A percentile compares a stretch with the other conserved stretches of the same genome.
Conservation (phyloP, 2,329 filamentous ascomycete species). For the Sordariomycetes sp. region DNA sequence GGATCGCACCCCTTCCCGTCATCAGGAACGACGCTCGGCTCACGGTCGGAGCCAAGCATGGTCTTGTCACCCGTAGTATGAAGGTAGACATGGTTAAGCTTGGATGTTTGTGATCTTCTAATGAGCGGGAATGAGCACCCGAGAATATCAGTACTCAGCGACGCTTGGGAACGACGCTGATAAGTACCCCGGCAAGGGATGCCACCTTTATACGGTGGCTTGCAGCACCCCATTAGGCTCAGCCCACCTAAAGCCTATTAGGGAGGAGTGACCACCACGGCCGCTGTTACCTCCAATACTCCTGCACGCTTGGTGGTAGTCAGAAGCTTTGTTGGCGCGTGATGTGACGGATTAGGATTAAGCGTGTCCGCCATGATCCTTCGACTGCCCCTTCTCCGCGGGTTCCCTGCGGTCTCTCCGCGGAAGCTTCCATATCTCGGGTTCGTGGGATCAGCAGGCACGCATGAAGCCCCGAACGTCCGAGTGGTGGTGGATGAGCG, state of each 20-base stretch:
- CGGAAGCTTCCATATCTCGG: background rate
- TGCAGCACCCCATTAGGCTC: background rate
- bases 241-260: background rate
- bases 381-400: background rate
- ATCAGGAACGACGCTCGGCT: background rate
- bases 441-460: background rate
- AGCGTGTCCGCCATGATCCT: background rate
- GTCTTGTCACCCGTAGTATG: background rate
- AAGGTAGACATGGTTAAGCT: background rate
- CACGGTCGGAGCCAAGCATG: background rate
- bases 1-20: background rate
- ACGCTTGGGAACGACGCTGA: background rate
- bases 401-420: background rate
- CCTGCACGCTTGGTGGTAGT: background rate
- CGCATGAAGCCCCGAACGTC: background rate
- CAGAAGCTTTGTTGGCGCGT: background rate
- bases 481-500: background rate
- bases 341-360: background rate
- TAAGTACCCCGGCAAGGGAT: background rate
- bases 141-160: background rate
- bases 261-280: background rate
- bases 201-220: background rate
- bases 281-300: background rate
- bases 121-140: background rate
- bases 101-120: background rate